Percentiles rank a stretch among this genome's conserved stretches.
Conservation (phyloP, 192 early-diverging fungal genomes). For the Funneliformis mosseae region DNA sequence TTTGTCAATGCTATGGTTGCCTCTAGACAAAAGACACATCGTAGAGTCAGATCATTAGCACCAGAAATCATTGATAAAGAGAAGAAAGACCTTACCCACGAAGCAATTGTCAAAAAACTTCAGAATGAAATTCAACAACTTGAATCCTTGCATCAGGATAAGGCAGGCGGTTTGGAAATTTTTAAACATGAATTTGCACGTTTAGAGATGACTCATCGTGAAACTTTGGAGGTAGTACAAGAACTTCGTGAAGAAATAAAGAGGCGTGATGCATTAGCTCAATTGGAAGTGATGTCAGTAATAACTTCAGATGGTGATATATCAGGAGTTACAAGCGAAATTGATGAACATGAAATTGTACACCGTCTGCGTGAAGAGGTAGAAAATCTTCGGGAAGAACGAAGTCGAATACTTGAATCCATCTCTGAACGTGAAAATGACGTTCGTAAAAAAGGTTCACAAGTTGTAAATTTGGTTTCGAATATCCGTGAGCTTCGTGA, state of each 20-base stretch:
- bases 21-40: neutral
- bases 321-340: neutral
- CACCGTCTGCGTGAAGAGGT: neutral
- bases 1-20: too few relatives aligned
- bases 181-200: conserved; percentile 22
- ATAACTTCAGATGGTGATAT: neutral
- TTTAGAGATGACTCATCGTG: conserved; percentile 24
- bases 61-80: conserved; percentile 6
- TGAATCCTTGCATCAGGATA: conserved; percentile 18
- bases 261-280: conserved; percentile 21
- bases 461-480: neutral
- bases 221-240: conserved; percentile 23
- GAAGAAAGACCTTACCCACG: neutral
- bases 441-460: neutral
- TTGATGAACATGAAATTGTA: conserved; percentile 19
- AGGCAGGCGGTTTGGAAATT: conserved; percentile 9
- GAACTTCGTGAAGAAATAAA: conserved; percentile 32
- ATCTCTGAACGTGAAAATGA: conserved; percentile 10
- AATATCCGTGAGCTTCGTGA: neutral
- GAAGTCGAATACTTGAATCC: neutral
- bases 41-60: conserved; percentile 17
- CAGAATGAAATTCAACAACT: conserved; percentile 20
- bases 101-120: conserved; percentile 9
- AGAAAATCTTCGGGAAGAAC: conserved; percentile 9
- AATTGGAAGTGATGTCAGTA: conserved; percentile 5